Evolutionary conservation across 495 filamentous ascomycete species (phyloP).

Genomic region (Daldinia bambusicola): DNA sequence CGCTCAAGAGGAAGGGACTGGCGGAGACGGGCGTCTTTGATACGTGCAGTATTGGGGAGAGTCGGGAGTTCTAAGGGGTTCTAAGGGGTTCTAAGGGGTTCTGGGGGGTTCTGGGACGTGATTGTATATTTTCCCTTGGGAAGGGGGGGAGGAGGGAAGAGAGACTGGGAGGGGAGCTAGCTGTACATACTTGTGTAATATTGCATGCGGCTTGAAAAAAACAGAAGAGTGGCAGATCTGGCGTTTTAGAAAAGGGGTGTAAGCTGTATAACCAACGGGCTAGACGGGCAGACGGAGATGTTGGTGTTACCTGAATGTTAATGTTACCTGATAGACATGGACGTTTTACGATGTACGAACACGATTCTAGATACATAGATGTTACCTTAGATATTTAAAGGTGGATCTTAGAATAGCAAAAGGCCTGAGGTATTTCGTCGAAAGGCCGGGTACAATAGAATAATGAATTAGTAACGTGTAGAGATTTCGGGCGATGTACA

Average conservation of each 20-base stretch:
- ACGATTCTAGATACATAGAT: slow-evolving; percentile 10
- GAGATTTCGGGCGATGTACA: neutral
- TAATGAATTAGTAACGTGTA: neutral
- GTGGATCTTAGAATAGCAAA: slow-evolving; percentile 12
- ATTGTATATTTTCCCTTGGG: neutral
- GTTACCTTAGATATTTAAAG: no score
- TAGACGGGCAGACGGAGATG: no score
- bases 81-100: slow-evolving; percentile 67
- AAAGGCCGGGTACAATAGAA: neutral
- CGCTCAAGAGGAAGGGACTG: slow-evolving; percentile 74
- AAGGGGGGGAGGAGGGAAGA: no score
- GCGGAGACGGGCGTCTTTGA: slow-evolving; percentile 86
- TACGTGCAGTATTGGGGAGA: slow-evolving; percentile 87
- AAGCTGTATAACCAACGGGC: no score
- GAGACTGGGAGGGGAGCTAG: no score
- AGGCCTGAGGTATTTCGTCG: neutral
- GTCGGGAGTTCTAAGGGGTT: slow-evolving; percentile 69
- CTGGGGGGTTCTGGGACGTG: slow-evolving; percentile 37
- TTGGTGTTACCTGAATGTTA: no score
- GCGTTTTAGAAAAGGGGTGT: no score
- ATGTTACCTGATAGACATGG: no score
- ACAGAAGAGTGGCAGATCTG: no score
- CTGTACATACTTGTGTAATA: no score
- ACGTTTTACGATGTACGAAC: neutral
- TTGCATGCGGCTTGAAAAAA: no score